phyloP scores from a whole-genome alignment of 306 rosid genomes.

The Cotoneaster glaucophyllus region DNA sequence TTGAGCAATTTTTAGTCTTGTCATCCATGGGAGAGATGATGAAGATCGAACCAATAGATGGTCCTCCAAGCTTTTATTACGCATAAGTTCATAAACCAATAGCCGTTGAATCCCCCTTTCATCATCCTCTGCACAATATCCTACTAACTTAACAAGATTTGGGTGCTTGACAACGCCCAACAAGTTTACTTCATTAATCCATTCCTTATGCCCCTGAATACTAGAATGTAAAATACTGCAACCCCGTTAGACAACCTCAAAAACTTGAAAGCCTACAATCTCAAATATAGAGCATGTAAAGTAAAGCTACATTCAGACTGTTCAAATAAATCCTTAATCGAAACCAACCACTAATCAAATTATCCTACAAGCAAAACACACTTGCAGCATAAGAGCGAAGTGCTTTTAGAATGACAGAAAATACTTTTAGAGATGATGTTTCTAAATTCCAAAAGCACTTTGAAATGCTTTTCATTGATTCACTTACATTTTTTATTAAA shows the following conservation, averaged over 20 bases:
- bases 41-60: slow-evolving; percentile 75
- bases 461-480: too few relatives aligned
- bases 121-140: slow-evolving; percentile 97
- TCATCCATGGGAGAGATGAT: slow-evolving; percentile 54
- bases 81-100: slow-evolving; percentile 85
- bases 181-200: slow-evolving; percentile 92
- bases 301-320: not conserved
- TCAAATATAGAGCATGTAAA: not conserved
- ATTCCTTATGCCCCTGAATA: slow-evolving; percentile 91
- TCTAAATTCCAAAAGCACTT: too few relatives aligned
- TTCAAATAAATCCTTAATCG: not conserved
- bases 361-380: not conserved
- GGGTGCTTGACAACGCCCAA: slow-evolving; percentile 90
- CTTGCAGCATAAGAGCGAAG: not conserved
- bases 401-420: too few relatives aligned
- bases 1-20: slow-evolving; percentile 68
- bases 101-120: slow-evolving; percentile 97
- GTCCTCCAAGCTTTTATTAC: slow-evolving; percentile 78
- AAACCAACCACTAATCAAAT: not conserved
- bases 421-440: too few relatives aligned
- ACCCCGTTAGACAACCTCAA: slow-evolving; percentile 19
- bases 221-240: slow-evolving; percentile 34
- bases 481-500: too few relatives aligned
- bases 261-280: not conserved
- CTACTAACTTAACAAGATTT: slow-evolving; percentile 76